phyloP scores from a whole-genome alignment of 306 rosid species.

The Vigna angularis region DNA sequence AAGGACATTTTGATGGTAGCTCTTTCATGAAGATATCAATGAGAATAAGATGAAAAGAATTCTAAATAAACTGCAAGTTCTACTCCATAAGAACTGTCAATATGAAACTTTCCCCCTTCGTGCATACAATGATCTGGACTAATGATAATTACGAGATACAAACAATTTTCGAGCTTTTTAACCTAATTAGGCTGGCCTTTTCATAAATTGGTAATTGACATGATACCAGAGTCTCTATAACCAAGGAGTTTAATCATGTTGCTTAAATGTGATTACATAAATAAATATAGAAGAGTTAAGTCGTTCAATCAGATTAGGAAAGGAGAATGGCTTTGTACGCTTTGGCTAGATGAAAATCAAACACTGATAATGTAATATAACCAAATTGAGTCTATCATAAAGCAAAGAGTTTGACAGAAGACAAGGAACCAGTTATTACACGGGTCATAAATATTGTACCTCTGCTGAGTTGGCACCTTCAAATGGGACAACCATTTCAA shows the following conservation, averaged over 20 bases:
- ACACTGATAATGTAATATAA: neutral
- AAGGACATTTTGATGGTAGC: neutral
- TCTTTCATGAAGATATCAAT: conserved; percentile 14
- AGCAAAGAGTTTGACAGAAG: conserved; percentile 31
- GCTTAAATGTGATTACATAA: neutral
- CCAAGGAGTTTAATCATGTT: conserved; percentile 5
- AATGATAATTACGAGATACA: neutral
- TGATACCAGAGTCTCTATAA: neutral
- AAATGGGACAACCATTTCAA: conserved; percentile 82
- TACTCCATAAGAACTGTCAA: neutral
- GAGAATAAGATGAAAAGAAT: neutral
- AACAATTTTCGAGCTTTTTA: neutral
- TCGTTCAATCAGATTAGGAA: conserved; percentile 1
- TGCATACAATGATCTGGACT: neutral
- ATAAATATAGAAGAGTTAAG: conserved; percentile 4
- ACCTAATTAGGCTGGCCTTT: neutral
- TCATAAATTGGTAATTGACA: neutral
- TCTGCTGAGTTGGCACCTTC: conserved; percentile 72
- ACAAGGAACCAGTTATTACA: neutral
- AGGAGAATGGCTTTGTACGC: neutral
- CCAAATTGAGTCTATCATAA: conserved; percentile 12
- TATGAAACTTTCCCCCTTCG: neutral
- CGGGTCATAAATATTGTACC: conserved; percentile 51
- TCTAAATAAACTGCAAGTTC: neutral
- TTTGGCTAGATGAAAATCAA: neutral